phyloP scores from a whole-genome alignment of 2,329 filamentous ascomycete species.

The Curvularia sp. region DNA sequence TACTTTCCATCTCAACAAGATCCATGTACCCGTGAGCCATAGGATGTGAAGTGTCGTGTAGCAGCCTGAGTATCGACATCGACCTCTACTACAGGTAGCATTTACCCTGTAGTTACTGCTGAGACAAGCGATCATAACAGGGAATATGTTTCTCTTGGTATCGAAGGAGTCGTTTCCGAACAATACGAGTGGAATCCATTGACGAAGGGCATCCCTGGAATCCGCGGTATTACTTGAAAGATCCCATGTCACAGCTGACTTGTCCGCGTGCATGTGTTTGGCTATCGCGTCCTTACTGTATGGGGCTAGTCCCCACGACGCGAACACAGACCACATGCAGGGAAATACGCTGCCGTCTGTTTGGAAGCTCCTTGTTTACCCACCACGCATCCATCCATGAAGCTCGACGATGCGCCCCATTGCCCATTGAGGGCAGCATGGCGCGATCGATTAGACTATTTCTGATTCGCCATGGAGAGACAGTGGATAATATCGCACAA shows the following conservation, averaged over 20 bases:
- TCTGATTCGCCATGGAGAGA: constrained; percentile 87
- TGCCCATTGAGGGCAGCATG: constrained; percentile 34
- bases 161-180: too few relatives aligned
- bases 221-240: neutral
- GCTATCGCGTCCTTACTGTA: neutral
- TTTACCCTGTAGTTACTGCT: neutral
- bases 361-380: constrained; percentile 2
- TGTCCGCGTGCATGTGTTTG: neutral
- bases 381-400: constrained; percentile 24
- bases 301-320: constrained; percentile 18
- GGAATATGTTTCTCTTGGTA: neutral
- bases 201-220: neutral
- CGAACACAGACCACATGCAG: constrained; percentile 22
- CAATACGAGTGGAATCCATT: neutral
- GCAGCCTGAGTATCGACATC: neutral
- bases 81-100: neutral
- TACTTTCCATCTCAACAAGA: neutral
- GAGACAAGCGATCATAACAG: neutral
- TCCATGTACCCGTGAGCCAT: too few relatives aligned
- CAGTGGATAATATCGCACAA: constrained; percentile 84
- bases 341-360: constrained; percentile 11
- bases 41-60: neutral
- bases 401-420: constrained; percentile 14
- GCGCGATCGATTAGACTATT: constrained; percentile 66
- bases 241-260: neutral